These are phyloP conservation scores for Ogataea wickerhamii DNA, from an alignment of 805 yeast genomes.

Conservation along the genomic window DNA sequence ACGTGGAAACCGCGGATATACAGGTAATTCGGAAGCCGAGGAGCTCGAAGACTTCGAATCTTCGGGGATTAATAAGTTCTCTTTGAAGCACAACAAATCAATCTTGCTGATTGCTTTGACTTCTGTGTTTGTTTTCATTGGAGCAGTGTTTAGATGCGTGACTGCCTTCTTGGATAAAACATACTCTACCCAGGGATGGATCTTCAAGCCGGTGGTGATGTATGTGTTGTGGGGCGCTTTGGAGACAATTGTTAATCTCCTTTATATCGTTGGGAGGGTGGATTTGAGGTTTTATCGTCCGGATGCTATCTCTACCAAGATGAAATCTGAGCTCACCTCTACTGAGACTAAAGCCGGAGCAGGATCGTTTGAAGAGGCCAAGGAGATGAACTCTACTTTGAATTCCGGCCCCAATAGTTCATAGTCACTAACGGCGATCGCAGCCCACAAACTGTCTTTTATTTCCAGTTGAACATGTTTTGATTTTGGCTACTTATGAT, in stretches of 20 bases:
- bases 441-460: too few species aligned
- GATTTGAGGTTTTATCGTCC: conserved; percentile 81
- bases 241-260: conserved; percentile 53
- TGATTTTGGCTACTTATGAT: too few species aligned
- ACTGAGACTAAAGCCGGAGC: not conserved
- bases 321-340: not conserved
- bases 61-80: conserved; percentile 22
- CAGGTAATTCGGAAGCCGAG: conserved; percentile 11
- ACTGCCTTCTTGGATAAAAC: conserved; percentile 38
- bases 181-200: conserved; percentile 37
- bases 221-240: conserved; percentile 67
- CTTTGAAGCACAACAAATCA: conserved; percentile 49
- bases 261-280: conserved; percentile 61
- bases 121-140: conserved; percentile 46
- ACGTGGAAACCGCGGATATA: conserved; percentile 22
- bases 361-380: conserved; percentile 3
- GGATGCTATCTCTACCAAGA: conserved; percentile 33
- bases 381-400: conserved; percentile 3
- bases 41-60: conserved; percentile 23
- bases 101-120: conserved; percentile 43
- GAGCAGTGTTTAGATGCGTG: conserved; percentile 49
- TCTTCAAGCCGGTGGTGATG: conserved; percentile 54
- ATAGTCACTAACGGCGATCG: too few species aligned
- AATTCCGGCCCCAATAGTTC: conserved; percentile 1
- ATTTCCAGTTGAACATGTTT: too few species aligned